Base-by-base conservation (phyloP, 176 grass and related monocot species). In the Lolium perenne region DNA sequence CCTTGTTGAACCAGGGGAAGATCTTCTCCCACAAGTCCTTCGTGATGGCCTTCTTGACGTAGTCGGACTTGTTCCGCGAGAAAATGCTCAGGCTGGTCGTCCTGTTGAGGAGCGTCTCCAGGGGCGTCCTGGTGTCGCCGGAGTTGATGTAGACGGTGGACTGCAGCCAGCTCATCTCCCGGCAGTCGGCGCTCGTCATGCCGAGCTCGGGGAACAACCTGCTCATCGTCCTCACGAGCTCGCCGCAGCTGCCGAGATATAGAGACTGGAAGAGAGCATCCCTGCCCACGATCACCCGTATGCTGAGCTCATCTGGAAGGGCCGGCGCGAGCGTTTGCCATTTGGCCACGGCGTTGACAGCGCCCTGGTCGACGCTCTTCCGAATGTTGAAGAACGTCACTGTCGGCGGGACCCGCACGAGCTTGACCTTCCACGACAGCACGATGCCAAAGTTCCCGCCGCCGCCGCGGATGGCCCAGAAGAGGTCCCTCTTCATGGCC, bases 391-490 rank as follows among this genome's bases (percentile, higher is more conserved):
- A 86, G 18, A 77, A 22, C 1, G 81, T 80, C 14, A 91, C 81
- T 3, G 11, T 78, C 22, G n/a, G 0, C 2, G 89, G 69, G 17
- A 91, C 76, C 3, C 7, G 32, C 15, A 87, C 76, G 2, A 91
- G 71, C 81, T 23, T 86, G 51, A 90, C 57, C 78, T 83, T 82
- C 71, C 74, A 90, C 5, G 88, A 79, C 26, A 90, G 18, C 51
- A 90, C 78, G 79, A 86, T 41, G 61, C 83, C 83, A 38, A 90
- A 90, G 72, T 66, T 90, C 67, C 35, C 62, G 15, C 72, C 83
- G 26, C 79, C 84, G 62, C 84, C 84, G 1, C 73, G 65, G 51
- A 90, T 79, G 13, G 79, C 83, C 88, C 88, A 90, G 61, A 90
- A 90, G 20, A 79, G 17, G 43, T 90, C 83, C 16, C 41, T 69